Conservation (phyloP, 2,329 filamentous ascomycete species). For the Phaeoacremonium minimum region DNA sequence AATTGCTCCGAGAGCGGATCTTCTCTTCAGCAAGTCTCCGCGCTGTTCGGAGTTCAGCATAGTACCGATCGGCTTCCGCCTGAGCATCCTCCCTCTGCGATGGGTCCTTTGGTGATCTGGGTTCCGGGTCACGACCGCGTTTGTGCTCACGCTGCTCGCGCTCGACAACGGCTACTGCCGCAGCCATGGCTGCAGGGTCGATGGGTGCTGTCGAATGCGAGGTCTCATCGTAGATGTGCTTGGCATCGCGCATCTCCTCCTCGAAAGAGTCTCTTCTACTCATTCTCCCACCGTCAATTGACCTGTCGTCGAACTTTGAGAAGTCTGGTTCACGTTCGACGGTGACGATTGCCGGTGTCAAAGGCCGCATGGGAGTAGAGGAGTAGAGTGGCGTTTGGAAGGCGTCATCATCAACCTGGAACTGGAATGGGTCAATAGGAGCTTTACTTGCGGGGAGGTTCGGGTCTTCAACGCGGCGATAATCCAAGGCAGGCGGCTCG, state of each 20-base stretch:
- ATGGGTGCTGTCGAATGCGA: constrained; percentile 44
- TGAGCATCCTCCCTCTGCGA: constrained; percentile 40
- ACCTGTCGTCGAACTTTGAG: constrained; percentile 24
- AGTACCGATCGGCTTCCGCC: constrained; percentile 53
- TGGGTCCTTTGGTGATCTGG: constrained; percentile 18
- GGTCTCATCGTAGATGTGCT: constrained; percentile 37
- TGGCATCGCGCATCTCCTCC: constrained; percentile 38
- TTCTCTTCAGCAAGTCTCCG: constrained; percentile 50
- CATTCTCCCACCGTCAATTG: constrained; percentile 25
- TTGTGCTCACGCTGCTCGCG: constrained; percentile 28
- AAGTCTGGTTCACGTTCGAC: constrained; percentile 51
- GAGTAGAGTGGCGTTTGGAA: constrained; percentile 38
- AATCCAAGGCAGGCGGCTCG: constrained; percentile 14
- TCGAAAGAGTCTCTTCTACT: constrained; percentile 49
- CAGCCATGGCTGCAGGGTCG: constrained; percentile 39
- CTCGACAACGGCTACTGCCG: constrained; percentile 38
- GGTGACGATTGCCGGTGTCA: constrained; percentile 47
- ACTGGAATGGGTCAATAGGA: constrained; percentile 55
- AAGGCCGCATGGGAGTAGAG: constrained; percentile 33
- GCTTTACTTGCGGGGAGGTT: constrained; percentile 18
- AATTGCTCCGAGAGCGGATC: constrained; percentile 46
- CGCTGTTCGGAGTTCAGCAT: constrained; percentile 50
- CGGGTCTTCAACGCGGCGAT: constrained; percentile 20
- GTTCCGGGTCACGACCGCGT: constrained; percentile 24
- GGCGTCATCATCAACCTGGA: constrained; percentile 48